A percentile compares a stretch with the other conserved stretches of the same genome.
phyloP scores from a whole-genome alignment of 169 alveolate genomes.

The Eimeria acervulina region DNA sequence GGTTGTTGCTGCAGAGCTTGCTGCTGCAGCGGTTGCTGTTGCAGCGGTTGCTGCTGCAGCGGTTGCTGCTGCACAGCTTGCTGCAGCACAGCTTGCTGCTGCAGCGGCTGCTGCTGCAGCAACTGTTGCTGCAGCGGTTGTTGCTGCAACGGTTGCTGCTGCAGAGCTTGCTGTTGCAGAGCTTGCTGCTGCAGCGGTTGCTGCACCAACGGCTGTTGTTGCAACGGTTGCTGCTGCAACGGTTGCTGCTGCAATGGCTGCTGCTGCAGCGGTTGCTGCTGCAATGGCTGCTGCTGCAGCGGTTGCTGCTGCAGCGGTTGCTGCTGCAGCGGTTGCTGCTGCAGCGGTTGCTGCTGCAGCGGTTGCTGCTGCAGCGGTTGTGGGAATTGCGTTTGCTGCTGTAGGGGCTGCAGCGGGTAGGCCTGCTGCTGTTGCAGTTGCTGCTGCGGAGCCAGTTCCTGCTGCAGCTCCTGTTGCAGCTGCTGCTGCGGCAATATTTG shows the following conservation, averaged over 20 bases:
- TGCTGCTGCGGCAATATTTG: neutral
- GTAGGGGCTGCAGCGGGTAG: neutral
- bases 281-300: neutral
- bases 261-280: neutral
- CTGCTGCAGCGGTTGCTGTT: slow-evolving; percentile 46
- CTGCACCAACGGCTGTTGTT: neutral
- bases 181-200: neutral
- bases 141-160: neutral
- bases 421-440: neutral
- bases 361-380: neutral
- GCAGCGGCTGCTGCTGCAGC: neutral
- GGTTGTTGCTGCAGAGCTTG: neutral
- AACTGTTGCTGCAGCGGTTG: neutral
- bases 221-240: neutral
- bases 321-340: neutral
- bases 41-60: slow-evolving; percentile 20
- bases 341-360: neutral
- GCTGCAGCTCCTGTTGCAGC: neutral
- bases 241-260: neutral
- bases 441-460: neutral
- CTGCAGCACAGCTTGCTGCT: neutral
- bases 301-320: neutral
- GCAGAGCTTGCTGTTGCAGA: neutral
- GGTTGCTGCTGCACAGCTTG: neutral
- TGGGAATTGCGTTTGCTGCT: neutral